Base-by-base conservation (phyloP, 2,329 filamentous ascomycete genomes). In the Pseudocercospora fuligena region DNA sequence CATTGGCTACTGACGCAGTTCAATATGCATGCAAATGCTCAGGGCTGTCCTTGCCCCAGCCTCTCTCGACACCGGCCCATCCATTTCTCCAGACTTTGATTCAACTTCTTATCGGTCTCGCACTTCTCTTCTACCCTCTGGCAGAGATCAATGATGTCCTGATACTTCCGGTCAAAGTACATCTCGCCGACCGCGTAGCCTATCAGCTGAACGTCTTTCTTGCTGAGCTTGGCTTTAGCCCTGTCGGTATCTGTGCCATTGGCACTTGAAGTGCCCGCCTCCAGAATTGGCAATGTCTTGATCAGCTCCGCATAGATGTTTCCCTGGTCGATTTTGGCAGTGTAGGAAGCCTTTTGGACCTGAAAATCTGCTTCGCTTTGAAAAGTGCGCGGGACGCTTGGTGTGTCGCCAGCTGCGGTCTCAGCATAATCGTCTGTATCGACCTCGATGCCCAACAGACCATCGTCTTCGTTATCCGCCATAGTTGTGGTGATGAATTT, bases 111-210 rank as follows among this genome's bases (percentile, higher is more conserved):
- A 29, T 76, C 73, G 16, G 74, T 63, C 27, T 60, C 67, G 69
- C 72, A 76, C 11, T 56, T 21, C 25, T 63, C 64, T 58, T 60
- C 61, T 3, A 77, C 72, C 61, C 70, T 64, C 23, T 60, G 62
- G 61, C 75, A 74, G 1, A 78, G 49, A 36, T 64, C 64, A 8
- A 73, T 33, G 3, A 77, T 65, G 64, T 81, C 79, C 73, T 86
- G 84, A 70, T 88, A 89, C 70, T 85, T 83, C 74, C 84, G 84
- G 71, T 87, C 84, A 67, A 85, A 82, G 40, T 84, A 84, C 80
- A 90, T 87, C 57, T 89, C 83, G 9, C 84, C 81, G 29, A 89
- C 77, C 61, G 89, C 88, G 7, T 84, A 84, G 33, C 79, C 78
- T 51, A 87, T 81, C 65, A 77, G 64, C 51, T 73, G 70, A 8